Evolutionary conservation across 2,329 filamentous ascomycete species (phyloP), one percentile per base, ranked within the genome.

Genomic region (Lachnellula cervina): DNA sequence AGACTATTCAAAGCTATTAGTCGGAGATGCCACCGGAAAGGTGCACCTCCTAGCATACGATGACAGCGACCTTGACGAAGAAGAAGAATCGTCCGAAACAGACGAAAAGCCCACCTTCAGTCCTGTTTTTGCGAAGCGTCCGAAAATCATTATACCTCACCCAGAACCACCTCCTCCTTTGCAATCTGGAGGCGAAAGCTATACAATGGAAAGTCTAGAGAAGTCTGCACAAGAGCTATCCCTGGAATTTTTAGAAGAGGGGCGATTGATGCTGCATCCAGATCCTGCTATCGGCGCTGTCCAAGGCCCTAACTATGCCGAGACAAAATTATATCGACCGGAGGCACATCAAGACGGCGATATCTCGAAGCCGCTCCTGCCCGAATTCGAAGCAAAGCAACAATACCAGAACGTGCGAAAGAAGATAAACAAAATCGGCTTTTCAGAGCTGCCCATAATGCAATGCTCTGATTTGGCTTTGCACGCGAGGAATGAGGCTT

Each of bases 21-120:
- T 87, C 11, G 83, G 83, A 17, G 83, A 87, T 64, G 81, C 80
- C 0, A 83, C 79, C 2, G 83, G 83, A 0, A 78, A 81, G 6
- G 74, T 86, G 0, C 83, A 80, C 56, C 62, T 86, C 1, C 65
- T 86, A 2, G 78, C 77, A 0, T 65, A 78, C 3, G 74, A 82
- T 54, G 72, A 77, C 17, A 67, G 69, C 1, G 73, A 75, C 11
- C 49, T 60, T 5, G 53, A 56, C 35, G 56, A 61, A 17, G 46
- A 16, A 1, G 13, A n/a, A 28, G 44, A 47, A 47, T 28, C 23
- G 9, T 21, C 44, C 23, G 32, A 16, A 23, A 9, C 16, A 32
- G n/a, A 17, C 13, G 19, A 17, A 44, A 47, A 1, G 28, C n/a
- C n/a, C 4, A 32, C 14, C 17, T 11, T n/a, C 3, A 32, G 23